phyloP scores from a whole-genome alignment of 306 rosid genomes.

The Cucurbita moschata region DNA sequence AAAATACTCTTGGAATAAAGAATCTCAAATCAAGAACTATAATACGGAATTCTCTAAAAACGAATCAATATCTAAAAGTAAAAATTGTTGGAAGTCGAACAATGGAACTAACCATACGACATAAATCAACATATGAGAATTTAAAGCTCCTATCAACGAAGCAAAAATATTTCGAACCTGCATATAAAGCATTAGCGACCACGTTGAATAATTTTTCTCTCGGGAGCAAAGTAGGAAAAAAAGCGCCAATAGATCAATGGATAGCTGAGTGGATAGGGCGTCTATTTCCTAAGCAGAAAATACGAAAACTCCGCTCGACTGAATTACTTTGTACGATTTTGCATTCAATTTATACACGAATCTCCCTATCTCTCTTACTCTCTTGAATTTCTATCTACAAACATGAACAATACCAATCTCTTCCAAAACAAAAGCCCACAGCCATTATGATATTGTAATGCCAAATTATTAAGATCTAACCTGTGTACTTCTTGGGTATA shows the following conservation, averaged over 20 bases:
- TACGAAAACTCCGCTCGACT: constrained; percentile 1
- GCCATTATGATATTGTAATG: background rate
- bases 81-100: background rate
- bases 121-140: background rate
- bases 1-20: background rate
- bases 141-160: background rate
- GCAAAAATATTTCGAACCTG: background rate
- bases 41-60: background rate
- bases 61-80: background rate
- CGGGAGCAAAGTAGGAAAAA: background rate
- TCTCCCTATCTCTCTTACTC: constrained; percentile 1
- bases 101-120: background rate
- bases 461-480: background rate
- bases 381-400: constrained; percentile 8
- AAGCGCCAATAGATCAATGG: too few species aligned
- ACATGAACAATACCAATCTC: background rate
- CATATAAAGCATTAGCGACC: background rate
- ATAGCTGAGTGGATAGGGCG: too few species aligned
- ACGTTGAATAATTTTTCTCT: too few species aligned
- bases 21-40: background rate
- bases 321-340: constrained; percentile 16
- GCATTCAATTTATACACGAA: constrained; percentile 24
- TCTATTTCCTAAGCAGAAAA: too few species aligned
- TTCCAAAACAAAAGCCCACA: background rate
- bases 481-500: constrained; percentile 1